Evolutionary conservation across 2,329 filamentous ascomycete species (phyloP), one percentile per base, ranked within the genome.

Genomic region (Grosmannia clavigera): DNA sequence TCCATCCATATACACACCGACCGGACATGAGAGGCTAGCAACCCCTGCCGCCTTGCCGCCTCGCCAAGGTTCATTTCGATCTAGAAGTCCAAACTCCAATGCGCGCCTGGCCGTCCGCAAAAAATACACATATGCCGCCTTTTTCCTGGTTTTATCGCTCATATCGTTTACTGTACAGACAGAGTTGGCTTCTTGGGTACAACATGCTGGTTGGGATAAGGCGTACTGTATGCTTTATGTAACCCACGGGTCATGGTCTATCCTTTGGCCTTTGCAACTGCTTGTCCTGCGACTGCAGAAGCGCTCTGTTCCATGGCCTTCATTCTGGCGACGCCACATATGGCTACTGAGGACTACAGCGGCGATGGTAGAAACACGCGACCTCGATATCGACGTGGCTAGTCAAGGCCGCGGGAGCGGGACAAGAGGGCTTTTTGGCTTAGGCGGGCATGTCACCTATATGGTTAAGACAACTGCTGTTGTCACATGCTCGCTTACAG

Each of bases 191-290:
- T 86, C 95, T 11, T 92, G 96, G 74, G 94, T 99, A 63, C 92
- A 97, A 75, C 86, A 92, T 71, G 85, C 94, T 64, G 85, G 88
- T 64, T 99, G 94, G 94, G 84, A 95, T 75, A 99, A 99, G 77
- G 90, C 94, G n/a, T 99, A 96, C 76, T 95, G 90, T 78, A 99
- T 99, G 94, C 83, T 99, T 79, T 96, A 95, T 74, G 80, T 99
- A 65, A 99, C 94, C 12, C 94, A 99, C 75, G 88, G 92, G 60
- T 96, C 91, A 2, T 99, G 94, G 94, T 73, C 86, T 11, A 74
- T 97, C 56, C 80, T 99, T 29, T 99, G 91, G 90, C 92, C 92
- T 0, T 75, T 82, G 12, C 91, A 95, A 73, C 81, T 99, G 43
- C 72, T 88, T 29, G 81, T 96, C 57, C 78, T 97, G 63, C 86